Percentiles rank a stretch among this genome's conserved stretches.
Evolutionary conservation across 2,329 filamentous ascomycete species (phyloP).

Genomic region (Fusarium sp.): DNA sequence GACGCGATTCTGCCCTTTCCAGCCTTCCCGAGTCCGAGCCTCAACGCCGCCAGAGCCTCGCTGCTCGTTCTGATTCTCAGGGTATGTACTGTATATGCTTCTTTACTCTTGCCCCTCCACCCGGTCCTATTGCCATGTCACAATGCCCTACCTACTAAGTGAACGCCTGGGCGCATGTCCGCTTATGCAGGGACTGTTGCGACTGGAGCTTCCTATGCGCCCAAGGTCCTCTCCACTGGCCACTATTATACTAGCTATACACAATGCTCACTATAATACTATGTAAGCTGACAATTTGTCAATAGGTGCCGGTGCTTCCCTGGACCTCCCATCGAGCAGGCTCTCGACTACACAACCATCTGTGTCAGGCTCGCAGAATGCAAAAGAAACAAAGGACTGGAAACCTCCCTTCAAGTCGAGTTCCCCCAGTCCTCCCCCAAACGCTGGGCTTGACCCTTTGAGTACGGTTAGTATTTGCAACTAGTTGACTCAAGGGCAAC

Average conservation of each 20-base stretch:
- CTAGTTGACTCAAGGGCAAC: background rate
- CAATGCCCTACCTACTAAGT: slow-evolving; percentile 20
- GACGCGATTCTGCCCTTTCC: slow-evolving; percentile 41
- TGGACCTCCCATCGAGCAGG: slow-evolving; percentile 43
- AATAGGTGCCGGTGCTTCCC: slow-evolving; percentile 41
- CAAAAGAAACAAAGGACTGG: slow-evolving; percentile 50
- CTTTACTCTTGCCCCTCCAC: slow-evolving; percentile 10
- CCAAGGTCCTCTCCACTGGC: slow-evolving; percentile 2
- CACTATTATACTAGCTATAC: slow-evolving; percentile 2
- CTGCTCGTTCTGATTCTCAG: slow-evolving; percentile 47
- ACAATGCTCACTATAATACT: slow-evolving; percentile 5
- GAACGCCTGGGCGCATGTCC: slow-evolving; percentile 19
- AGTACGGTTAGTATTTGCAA: slow-evolving; percentile 49
- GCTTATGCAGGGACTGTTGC: slow-evolving; percentile 28
- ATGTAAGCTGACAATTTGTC: slow-evolving; percentile 45
- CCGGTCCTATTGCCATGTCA: slow-evolving; percentile 11
- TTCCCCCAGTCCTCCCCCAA: slow-evolving; percentile 42
- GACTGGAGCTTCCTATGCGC: slow-evolving; percentile 15
- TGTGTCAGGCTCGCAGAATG: slow-evolving; percentile 70
- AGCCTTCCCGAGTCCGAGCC: slow-evolving; percentile 39
- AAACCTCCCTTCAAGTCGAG: slow-evolving; percentile 46
- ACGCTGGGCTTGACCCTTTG: slow-evolving; percentile 52
- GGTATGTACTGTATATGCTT: slow-evolving; percentile 42
- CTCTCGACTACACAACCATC: slow-evolving; percentile 46
- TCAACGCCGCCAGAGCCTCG: slow-evolving; percentile 41